Evolutionary conservation across 225 moss, liverwort and hornwort genomes (phyloP), one percentile per base, ranked within the genome.

Genomic region (Antitrichia curtipendula): DNA sequence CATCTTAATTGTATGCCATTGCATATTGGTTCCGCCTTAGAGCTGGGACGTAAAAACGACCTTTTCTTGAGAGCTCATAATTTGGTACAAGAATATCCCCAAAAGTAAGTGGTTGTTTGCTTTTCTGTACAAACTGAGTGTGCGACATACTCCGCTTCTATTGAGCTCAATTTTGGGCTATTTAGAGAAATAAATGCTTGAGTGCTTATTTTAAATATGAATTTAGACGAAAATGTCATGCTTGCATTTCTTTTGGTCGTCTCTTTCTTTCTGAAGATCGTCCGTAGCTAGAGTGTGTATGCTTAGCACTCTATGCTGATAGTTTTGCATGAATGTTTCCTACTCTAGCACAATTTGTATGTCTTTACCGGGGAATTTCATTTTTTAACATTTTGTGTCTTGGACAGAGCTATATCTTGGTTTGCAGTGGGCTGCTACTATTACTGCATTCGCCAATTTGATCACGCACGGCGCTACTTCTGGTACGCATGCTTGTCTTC

Each of bases 341-440:
- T 61, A 27, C 40, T 82, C 22, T 77, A 20, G 43, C 57, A 32
- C n/a, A 21, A 31, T 52, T 65, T 81, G 31, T 71, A 16, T 79
- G 64, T 58, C 15, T 66, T 57, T 50, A 52, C 47, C 31, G 65
- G 73, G 43, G 71, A 32, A 59, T 68, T 75, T 78, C 40, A 62
- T 41, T 68, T 66, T 31, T 36, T 13, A 41, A 38, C 31, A 52
- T 75, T 57, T 65, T 66, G 45, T 90, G 78, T 72, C 69, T 84
- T 90, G 89, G 82, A 89, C 94, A 94, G 94, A 93, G 99, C 99
- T 29, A 95, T 99, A 88, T 87, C 99, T 59, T 99, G 99, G 99
- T 99, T 97, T 91, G 99, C 99, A 78, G 99, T 99, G 41, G 99
- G 99, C 38, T 97, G 99, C 84, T 99, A 99, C 88, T 99, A 97